These are phyloP conservation scores for Pythium sp. DNA, from an alignment of 352 stramenopile genomes.

Conservation along the genomic window DNA sequence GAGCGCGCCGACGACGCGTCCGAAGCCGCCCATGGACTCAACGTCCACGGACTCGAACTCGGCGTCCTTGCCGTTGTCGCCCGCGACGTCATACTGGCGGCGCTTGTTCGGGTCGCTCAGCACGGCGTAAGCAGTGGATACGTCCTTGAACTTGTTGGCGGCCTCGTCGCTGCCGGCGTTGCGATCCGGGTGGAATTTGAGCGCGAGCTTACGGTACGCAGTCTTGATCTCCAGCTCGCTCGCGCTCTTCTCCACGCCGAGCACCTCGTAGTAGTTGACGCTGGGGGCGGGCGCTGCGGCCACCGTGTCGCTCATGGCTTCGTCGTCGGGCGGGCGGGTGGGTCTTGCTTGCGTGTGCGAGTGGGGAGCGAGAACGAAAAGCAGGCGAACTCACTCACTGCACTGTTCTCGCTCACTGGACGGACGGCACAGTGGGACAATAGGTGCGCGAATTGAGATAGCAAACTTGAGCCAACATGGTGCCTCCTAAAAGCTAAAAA, in stretches of 20 bases:
- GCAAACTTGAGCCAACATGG: background rate
- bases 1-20: constrained; percentile 77
- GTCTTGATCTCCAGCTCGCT: constrained; percentile 90
- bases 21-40: constrained; percentile 81
- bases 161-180: constrained; percentile 78
- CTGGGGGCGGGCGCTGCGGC: constrained; percentile 49
- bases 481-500: background rate
- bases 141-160: constrained; percentile 82
- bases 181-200: constrained; percentile 89
- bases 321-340: background rate
- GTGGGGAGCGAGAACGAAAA: constrained; percentile 1
- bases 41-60: constrained; percentile 85
- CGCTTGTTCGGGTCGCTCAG: constrained; percentile 87
- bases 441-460: background rate
- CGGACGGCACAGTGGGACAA: background rate
- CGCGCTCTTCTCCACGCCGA: constrained; percentile 87
- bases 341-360: background rate
- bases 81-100: constrained; percentile 79
- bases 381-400: background rate
- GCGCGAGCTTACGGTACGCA: constrained; percentile 85
- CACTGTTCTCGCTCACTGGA: background rate
- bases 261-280: constrained; percentile 82
- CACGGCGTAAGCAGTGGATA: constrained; percentile 82
- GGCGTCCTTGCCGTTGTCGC: constrained; percentile 66
- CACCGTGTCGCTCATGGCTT: constrained; percentile 49